Percentiles rank a stretch among this genome's conserved stretches.
These are phyloP conservation scores for Macrolepiota dolichaula DNA, from an alignment of 768 basidiomycete species.

Conservation along the genomic window DNA sequence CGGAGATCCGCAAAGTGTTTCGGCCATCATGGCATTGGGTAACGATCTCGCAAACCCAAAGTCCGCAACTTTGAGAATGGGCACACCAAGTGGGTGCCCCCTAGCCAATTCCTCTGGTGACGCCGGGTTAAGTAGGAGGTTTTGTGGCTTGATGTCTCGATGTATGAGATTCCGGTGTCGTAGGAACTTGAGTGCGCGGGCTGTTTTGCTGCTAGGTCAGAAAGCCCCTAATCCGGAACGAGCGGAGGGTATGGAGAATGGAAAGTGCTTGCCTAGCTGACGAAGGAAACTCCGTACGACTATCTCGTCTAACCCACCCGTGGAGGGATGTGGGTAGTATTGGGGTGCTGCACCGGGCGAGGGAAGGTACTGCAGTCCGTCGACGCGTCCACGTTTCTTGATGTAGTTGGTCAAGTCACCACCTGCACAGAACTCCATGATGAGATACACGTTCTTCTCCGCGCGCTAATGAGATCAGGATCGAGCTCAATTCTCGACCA, in stretches of 20 bases:
- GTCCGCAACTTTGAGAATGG: conserved; percentile 95
- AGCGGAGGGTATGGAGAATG: conserved; percentile 3
- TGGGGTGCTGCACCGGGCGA: conserved; percentile 63
- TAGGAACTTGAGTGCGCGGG: conserved; percentile 90
- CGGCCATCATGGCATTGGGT: conserved; percentile 91
- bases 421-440: conserved; percentile 97
- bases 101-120: conserved; percentile 74
- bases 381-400: conserved; percentile 93
- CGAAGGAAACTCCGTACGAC: conserved; percentile 90
- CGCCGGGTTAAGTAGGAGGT: conserved; percentile 85
- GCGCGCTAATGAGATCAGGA: conserved; percentile 48
- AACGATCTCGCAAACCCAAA: conserved; percentile 96
- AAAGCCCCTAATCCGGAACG: neutral
- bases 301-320: conserved; percentile 87
- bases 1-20: conserved; percentile 97
- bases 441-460: conserved; percentile 82
- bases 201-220: conserved; percentile 36
- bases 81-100: conserved; percentile 90
- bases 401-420: conserved; percentile 97
- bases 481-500: conserved; percentile 11
- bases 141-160: conserved; percentile 98
- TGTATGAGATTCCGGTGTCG: conserved; percentile 89
- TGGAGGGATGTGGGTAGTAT: conserved; percentile 89
- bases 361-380: conserved; percentile 81
- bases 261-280: conserved; percentile 64